phyloP scores from a whole-genome alignment of 1,284 basidiomycete genomes.

The Prillingera fragicola region DNA sequence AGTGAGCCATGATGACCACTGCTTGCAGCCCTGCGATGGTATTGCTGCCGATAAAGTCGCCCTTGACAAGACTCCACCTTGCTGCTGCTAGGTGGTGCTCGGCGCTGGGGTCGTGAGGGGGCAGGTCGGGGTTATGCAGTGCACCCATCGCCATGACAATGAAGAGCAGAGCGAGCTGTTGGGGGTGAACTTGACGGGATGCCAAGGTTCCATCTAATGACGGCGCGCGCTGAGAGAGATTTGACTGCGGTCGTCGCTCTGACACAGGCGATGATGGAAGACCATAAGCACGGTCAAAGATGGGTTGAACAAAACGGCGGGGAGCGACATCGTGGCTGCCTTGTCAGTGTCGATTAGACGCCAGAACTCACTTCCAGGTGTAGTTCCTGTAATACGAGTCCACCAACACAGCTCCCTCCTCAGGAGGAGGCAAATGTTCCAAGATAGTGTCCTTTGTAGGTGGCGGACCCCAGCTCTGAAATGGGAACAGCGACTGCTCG shows the following conservation, averaged over 20 bases:
- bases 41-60: slow-evolving; percentile 34
- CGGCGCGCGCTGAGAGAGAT: too few species aligned
- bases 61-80: slow-evolving; percentile 32
- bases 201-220: too few species aligned
- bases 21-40: slow-evolving; percentile 39
- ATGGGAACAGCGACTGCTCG: slow-evolving; percentile 11
- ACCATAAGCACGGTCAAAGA: slow-evolving; percentile 25
- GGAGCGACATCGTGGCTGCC: slow-evolving; percentile 29
- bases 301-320: slow-evolving; percentile 22
- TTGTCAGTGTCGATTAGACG: slow-evolving; percentile 1
- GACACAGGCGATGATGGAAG: too few species aligned
- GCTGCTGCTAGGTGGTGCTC: slow-evolving; percentile 31
- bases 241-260: too few species aligned
- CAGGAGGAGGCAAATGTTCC: slow-evolving; percentile 23
- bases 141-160: slow-evolving; percentile 38
- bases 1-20: slow-evolving; percentile 26
- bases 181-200: slow-evolving; percentile 19
- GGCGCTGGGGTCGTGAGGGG: slow-evolving; percentile 32
- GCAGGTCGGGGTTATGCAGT: slow-evolving; percentile 35
- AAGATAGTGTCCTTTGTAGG: slow-evolving; percentile 15
- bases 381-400: slow-evolving; percentile 33
- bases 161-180: slow-evolving; percentile 35
- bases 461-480: slow-evolving; percentile 11
- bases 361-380: slow-evolving; percentile 28
- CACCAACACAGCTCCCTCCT: slow-evolving; percentile 26